Percentiles rank a stretch among this genome's conserved stretches.
Conservation (phyloP, 2,329 filamentous ascomycete genomes). For the Xylariaceae sp. region DNA sequence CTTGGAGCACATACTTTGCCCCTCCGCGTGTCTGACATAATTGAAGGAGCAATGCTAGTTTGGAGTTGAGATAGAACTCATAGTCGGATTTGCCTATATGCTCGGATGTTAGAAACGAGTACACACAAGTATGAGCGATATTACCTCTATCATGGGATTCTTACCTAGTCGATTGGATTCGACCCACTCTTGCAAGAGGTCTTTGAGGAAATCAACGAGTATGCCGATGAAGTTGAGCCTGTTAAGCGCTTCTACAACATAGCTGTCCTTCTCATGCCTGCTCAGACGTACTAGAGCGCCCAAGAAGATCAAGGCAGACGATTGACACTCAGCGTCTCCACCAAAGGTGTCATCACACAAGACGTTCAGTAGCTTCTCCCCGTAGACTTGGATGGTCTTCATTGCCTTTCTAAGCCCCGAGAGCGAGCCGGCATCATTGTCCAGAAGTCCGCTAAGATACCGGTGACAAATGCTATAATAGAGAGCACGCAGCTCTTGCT, state of each 20-base stretch:
- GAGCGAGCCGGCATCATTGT: constrained; percentile 45
- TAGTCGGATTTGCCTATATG: constrained; percentile 38
- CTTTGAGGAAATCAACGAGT: constrained; percentile 80
- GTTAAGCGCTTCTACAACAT: constrained; percentile 75
- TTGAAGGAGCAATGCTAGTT: constrained; percentile 76
- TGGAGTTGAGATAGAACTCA: constrained; percentile 60
- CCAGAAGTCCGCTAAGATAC: constrained; percentile 69
- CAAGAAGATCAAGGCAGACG: constrained; percentile 82
- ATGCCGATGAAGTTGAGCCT: constrained; percentile 88
- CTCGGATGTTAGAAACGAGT: constrained; percentile 12
- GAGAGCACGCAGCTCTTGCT: constrained; percentile 68
- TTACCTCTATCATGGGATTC: constrained; percentile 18
- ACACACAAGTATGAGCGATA: constrained; percentile 4
- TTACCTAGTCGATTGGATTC: constrained; percentile 54
- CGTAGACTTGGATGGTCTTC: constrained; percentile 64
- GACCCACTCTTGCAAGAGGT: constrained; percentile 69
- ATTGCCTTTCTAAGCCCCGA: constrained; percentile 59
- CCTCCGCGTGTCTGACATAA: constrained; percentile 81
- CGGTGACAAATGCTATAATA: constrained; percentile 92
- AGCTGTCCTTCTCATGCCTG: constrained; percentile 64
- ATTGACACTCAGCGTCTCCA: constrained; percentile 75
- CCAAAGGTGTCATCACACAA: constrained; percentile 91
- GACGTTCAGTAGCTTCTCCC: constrained; percentile 77
- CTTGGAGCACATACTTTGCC: constrained; percentile 81
- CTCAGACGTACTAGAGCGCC: constrained; percentile 72